These are phyloP conservation scores for Pichia sp. DNA, from an alignment of 1,139 yeast genomes.

Conservation along the genomic window DNA sequence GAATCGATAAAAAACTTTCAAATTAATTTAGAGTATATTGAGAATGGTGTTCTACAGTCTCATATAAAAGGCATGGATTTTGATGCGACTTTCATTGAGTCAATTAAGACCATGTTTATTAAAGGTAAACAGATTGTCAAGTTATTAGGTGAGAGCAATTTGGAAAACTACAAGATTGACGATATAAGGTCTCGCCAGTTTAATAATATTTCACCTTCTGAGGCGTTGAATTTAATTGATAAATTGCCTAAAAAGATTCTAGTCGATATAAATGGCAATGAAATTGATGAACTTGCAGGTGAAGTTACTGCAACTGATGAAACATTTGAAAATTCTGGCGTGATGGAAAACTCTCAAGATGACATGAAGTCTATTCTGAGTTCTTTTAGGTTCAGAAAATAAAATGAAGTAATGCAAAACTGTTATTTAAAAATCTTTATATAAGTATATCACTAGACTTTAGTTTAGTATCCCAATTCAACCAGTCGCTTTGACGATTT, in stretches of 20 bases:
- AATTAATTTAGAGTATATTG: slow-evolving; percentile 52
- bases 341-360: slow-evolving; percentile 11
- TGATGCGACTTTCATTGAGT: slow-evolving; percentile 28
- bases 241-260: slow-evolving; percentile 26
- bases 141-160: slow-evolving; percentile 39
- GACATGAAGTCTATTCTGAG: slow-evolving; percentile 17
- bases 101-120: slow-evolving; percentile 34
- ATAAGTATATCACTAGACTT: slow-evolving; percentile 21
- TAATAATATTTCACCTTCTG: slow-evolving; percentile 52
- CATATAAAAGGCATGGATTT: slow-evolving; percentile 5
- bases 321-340: neutral
- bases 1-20: slow-evolving; percentile 50
- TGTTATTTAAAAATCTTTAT: slow-evolving; percentile 1
- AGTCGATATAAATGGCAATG: neutral
- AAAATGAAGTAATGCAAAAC: neutral
- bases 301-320: no score
- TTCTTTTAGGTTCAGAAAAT: neutral
- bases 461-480: slow-evolving; percentile 69
- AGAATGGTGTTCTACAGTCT: slow-evolving; percentile 27
- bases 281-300: no score
- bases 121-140: slow-evolving; percentile 60
- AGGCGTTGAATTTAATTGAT: slow-evolving; percentile 41
- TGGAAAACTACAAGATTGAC: slow-evolving; percentile 47
- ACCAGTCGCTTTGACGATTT: slow-evolving; percentile 82
- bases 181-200: slow-evolving; percentile 49